A percentile compares a stretch with the other conserved stretches of the same genome.
phyloP scores from a whole-genome alignment of 208 protist species.

The Spongospora subterranea region DNA sequence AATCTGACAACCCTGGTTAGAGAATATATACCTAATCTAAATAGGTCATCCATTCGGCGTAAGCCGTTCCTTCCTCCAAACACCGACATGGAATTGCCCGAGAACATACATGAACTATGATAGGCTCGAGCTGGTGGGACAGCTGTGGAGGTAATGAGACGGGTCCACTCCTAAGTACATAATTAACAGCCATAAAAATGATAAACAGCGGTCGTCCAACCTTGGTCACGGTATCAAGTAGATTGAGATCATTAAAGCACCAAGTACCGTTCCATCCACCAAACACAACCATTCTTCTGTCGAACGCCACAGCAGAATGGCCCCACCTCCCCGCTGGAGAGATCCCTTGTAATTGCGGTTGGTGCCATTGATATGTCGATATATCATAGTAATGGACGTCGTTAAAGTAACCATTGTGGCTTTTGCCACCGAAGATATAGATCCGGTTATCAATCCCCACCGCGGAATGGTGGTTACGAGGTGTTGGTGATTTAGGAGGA shows the following conservation, averaged over 20 bases:
- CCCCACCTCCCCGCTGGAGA: constrained; percentile 25
- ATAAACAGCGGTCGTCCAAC: neutral
- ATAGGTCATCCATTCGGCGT: constrained; percentile 35
- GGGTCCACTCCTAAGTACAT: constrained; percentile 12
- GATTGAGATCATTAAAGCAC: constrained; percentile 34
- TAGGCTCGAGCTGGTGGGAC: constrained; percentile 30
- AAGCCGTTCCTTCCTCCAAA: constrained; percentile 27
- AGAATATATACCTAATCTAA: neutral
- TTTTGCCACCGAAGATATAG: constrained; percentile 42
- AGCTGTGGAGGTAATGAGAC: neutral
- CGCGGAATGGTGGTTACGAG: constrained; percentile 47
- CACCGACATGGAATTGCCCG: constrained; percentile 10
- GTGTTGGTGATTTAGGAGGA: constrained; percentile 29
- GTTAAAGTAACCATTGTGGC: constrained; percentile 56
- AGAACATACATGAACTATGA: neutral
- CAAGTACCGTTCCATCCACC: constrained; percentile 39
- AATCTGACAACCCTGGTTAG: neutral
- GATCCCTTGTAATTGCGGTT: constrained; percentile 40
- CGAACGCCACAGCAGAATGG: constrained; percentile 14
- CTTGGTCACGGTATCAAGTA: constrained; percentile 27
- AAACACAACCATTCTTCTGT: constrained; percentile 22
- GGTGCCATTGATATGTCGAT: constrained; percentile 33
- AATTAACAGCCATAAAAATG: neutral
- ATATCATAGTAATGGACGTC: constrained; percentile 55
- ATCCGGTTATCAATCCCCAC: neutral